Evolutionary conservation across 352 stramenopile genomes (phyloP), one percentile per base, ranked within the genome.

Genomic region (Globisporangium paddicum): DNA sequence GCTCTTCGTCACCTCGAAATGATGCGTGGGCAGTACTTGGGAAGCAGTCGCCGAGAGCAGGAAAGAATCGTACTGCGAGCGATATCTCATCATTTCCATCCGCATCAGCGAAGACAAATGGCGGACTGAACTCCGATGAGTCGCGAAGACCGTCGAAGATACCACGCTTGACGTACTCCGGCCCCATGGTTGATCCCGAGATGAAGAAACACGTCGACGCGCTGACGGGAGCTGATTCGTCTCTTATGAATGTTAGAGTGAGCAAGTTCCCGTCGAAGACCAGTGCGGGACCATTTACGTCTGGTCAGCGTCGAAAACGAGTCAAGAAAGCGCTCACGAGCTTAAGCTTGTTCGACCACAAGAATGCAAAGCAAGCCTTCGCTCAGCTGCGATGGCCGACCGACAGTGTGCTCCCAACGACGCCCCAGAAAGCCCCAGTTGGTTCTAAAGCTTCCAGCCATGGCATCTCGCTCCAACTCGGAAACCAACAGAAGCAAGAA

Each of bases 291-390:
- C 19, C 46, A 34, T 48, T 52, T 9, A 14, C 44, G 0, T 57
- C 45, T 28, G 56, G 49, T 0, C 34, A 62, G n/a, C 67, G 60
- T 5, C 75, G 44, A 35, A 81, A 77, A 55, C 62, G 60, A 16
- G 72, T 86, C 50, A 55, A 58, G 9, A 42, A 63, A 26, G 69
- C 64, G 1, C 55, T 86, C 14, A 44, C 35, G 11, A 70, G 32
- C 23, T 30, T 55, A 5, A 68, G 77, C 50, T 66, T 78, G 16
- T 82, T 83, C 55, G 64, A 70, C 9, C 30, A 49, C 2, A 58
- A 52, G 0, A 67, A 56, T 9, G 5, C 19, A 51, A 71, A 57
- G 40, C 58, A 62, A 11, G n/a, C n/a, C n/a, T 5, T 55, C 4
- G 38, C 54, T 25, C 58, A 37, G 28, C 30, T 38, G 18, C 55